phyloP scores from a whole-genome alignment of 257 asterid genomes.

The Misopates orontium region DNA sequence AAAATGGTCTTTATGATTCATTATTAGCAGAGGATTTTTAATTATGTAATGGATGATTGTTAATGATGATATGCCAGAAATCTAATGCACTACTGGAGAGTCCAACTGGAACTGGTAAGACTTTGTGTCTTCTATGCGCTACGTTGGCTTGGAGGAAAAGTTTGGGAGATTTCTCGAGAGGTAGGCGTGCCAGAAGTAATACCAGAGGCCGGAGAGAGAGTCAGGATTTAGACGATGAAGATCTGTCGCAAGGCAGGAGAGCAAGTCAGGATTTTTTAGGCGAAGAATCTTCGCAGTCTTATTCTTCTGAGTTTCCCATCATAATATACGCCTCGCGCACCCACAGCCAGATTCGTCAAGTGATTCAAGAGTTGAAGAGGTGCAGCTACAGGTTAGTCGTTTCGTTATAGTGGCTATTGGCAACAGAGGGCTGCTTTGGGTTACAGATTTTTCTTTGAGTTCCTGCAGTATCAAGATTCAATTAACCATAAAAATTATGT shows the following conservation, averaged over 20 bases:
- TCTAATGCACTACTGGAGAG: conserved; percentile 91
- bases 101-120: conserved; percentile 99
- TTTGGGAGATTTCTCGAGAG: conserved; percentile 72
- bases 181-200: conserved; percentile 49
- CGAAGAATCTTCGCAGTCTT: conserved; percentile 41
- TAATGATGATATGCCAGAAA: conserved; percentile 55
- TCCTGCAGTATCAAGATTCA: conserved; percentile 8
- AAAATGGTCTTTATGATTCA: conserved; percentile 4
- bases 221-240: conserved; percentile 46
- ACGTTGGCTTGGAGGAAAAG: conserved; percentile 97
- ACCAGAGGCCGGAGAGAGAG: conserved; percentile 49
- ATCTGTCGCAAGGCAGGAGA: conserved; percentile 28
- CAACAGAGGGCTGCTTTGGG: conserved; percentile 12
- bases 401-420: conserved; percentile 26
- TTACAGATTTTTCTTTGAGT: neutral
- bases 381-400: conserved; percentile 79
- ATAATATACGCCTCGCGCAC: conserved; percentile 93
- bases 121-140: conserved; percentile 92
- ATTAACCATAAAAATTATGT: neutral
- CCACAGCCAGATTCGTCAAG: conserved; percentile 96
- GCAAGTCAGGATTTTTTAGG: no score
- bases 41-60: conserved; percentile 14
- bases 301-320: conserved; percentile 57
- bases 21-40: neutral
- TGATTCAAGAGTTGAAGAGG: conserved; percentile 87